These are phyloP conservation scores for Dioszegia hungarica DNA, from an alignment of 768 basidiomycete species.

Conservation along the genomic window DNA sequence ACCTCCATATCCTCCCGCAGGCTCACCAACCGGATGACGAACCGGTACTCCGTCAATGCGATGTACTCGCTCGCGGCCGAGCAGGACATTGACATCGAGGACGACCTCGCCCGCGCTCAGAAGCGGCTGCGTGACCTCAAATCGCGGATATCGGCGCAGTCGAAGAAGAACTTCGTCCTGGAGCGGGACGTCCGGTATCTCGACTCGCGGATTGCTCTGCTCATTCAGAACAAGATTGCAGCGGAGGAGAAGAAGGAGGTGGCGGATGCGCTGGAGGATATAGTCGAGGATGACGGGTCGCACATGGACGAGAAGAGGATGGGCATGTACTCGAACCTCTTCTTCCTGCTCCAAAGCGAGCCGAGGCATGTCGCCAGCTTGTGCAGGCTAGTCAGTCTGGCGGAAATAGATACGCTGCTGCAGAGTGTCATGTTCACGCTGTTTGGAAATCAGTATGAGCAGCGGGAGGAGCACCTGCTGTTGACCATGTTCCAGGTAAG, in stretches of 20 bases:
- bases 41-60: slow-evolving; percentile 92
- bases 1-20: slow-evolving; percentile 23
- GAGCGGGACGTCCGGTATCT: slow-evolving; percentile 98
- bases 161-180: slow-evolving; percentile 99
- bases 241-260: slow-evolving; percentile 97
- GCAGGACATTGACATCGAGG: slow-evolving; percentile 96
- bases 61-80: slow-evolving; percentile 97
- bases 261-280: slow-evolving; percentile 89
- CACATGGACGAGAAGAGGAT: slow-evolving; percentile 91
- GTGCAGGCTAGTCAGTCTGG: slow-evolving; percentile 89
- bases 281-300: slow-evolving; percentile 72
- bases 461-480: slow-evolving; percentile 93
- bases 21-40: slow-evolving; percentile 73
- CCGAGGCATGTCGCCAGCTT: slow-evolving; percentile 94
- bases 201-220: slow-evolving; percentile 90
- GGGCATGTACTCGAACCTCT: slow-evolving; percentile 90
- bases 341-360: slow-evolving; percentile 96
- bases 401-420: slow-evolving; percentile 96
- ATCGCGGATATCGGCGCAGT: slow-evolving; percentile 93
- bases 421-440: slow-evolving; percentile 99
- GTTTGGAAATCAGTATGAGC: slow-evolving; percentile 98
- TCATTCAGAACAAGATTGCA: slow-evolving; percentile 98
- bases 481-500: slow-evolving; percentile 86
- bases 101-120: slow-evolving; percentile 95
- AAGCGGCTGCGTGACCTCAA: slow-evolving; percentile 95